These are phyloP conservation scores for Arxiozyma telluris DNA, from an alignment of 1,139 yeast species.

Conservation along the genomic window DNA sequence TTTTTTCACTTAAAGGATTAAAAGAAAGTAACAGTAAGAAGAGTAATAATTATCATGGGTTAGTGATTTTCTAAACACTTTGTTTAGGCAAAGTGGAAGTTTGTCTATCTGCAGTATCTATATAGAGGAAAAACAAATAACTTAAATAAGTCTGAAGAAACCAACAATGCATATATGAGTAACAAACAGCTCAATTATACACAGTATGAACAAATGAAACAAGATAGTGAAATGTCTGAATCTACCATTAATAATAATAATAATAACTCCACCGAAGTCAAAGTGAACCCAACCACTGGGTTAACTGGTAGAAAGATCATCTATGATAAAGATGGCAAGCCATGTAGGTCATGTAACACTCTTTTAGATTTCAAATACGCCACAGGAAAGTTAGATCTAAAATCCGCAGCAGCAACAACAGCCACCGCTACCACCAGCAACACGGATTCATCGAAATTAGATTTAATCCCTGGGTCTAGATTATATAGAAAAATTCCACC, in stretches of 20 bases:
- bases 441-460: not conserved
- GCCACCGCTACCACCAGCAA: too few relatives aligned
- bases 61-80: not conserved
- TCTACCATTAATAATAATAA: not conserved
- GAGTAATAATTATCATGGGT: not conserved
- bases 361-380: slow-evolving; percentile 67
- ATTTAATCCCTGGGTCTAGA: slow-evolving; percentile 18
- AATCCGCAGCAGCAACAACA: slow-evolving; percentile 10
- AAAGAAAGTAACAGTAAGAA: too few relatives aligned
- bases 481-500: slow-evolving; percentile 53
- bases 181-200: too few relatives aligned
- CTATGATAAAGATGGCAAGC: slow-evolving; percentile 83
- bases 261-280: slow-evolving; percentile 2
- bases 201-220: too few relatives aligned
- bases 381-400: slow-evolving; percentile 19
- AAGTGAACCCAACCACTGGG: slow-evolving; percentile 36
- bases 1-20: not conserved
- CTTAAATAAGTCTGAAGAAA: too few relatives aligned
- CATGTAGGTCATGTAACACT: slow-evolving; percentile 82
- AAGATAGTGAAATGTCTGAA: too few relatives aligned
- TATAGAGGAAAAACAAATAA: too few relatives aligned
- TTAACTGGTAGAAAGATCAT: slow-evolving; percentile 39
- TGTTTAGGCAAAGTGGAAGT: too few relatives aligned
- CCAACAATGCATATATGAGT: too few relatives aligned
- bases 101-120: too few relatives aligned